Evolutionary conservation across 805 yeast genomes (phyloP).

Genomic region (Nakazawaea holstii): DNA sequence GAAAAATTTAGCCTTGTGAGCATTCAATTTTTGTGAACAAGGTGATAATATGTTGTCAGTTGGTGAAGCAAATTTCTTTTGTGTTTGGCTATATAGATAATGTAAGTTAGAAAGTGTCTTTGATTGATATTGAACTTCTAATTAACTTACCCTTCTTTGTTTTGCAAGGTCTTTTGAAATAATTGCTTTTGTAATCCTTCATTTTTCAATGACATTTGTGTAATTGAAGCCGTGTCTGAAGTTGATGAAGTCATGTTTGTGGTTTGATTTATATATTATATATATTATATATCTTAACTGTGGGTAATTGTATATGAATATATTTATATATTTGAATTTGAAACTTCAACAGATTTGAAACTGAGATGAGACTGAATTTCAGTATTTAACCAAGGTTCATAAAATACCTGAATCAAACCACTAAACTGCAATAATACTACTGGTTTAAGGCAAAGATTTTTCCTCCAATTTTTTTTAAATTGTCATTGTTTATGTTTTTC

Average conservation of each 20-base stretch:
- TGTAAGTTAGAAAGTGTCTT: slow-evolving; percentile 3
- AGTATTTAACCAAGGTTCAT: too few relatives aligned
- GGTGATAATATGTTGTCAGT: slow-evolving; percentile 57
- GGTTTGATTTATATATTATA: background rate
- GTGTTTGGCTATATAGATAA: background rate
- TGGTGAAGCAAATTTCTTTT: slow-evolving; percentile 38
- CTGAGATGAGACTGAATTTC: too few relatives aligned
- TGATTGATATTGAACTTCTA: background rate
- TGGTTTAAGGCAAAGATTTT: background rate
- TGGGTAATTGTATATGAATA: too few relatives aligned
- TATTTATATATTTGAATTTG: too few relatives aligned
- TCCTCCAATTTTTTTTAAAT: background rate
- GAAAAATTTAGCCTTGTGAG: slow-evolving; percentile 37
- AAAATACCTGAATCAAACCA: too few relatives aligned
- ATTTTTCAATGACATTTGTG: background rate
- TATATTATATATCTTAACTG: background rate
- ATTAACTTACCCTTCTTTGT: slow-evolving; percentile 4
- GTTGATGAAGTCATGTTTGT: background rate
- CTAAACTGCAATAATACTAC: too few relatives aligned
- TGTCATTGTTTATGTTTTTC: slow-evolving; percentile 4
- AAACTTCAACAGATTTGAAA: too few relatives aligned
- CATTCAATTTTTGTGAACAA: slow-evolving; percentile 48
- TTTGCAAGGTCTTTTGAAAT: slow-evolving; percentile 1
- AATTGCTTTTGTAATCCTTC: slow-evolving; percentile 4
- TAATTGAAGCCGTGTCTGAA: background rate